phyloP scores from a whole-genome alignment of 768 basidiomycete genomes.

The Cantharellus cinnabarinus region DNA sequence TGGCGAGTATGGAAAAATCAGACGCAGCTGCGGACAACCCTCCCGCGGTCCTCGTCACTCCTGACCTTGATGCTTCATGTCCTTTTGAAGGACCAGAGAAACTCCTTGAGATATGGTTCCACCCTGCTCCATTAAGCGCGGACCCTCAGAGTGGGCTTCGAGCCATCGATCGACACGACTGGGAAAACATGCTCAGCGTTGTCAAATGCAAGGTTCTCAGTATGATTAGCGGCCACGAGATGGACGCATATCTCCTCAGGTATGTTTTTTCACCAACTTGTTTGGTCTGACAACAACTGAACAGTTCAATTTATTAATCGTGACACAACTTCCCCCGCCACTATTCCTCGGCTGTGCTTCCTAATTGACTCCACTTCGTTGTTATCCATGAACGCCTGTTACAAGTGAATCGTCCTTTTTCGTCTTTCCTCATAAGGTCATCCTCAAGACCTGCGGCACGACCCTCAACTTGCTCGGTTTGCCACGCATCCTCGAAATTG shows the following conservation, averaged over 20 bases:
- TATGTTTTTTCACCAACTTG: constrained; percentile 18
- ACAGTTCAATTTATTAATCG: not conserved
- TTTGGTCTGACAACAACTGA: not conserved
- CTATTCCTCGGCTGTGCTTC: not conserved
- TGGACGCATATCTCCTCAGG: constrained; percentile 94
- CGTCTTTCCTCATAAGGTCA: constrained; percentile 83
- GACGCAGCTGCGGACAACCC: not conserved
- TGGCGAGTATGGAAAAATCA: not conserved
- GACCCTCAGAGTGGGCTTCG: constrained; percentile 46
- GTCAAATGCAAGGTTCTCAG: constrained; percentile 94
- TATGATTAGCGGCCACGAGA: constrained; percentile 68
- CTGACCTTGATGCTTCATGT: not conserved
- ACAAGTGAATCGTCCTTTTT: constrained; percentile 94
- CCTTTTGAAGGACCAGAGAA: constrained; percentile 92
- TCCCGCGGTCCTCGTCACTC: too few relatives aligned
- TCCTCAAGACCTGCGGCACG: constrained; percentile 97
- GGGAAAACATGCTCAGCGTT: constrained; percentile 95
- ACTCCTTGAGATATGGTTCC: constrained; percentile 95
- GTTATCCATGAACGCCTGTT: not conserved
- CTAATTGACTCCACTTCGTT: constrained; percentile 7
- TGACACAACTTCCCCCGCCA: not conserved
- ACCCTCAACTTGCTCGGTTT: constrained; percentile 93
- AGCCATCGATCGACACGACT: constrained; percentile 47
- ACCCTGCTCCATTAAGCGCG: constrained; percentile 42
- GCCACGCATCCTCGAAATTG: constrained; percentile 87